Percentiles rank a stretch among this genome's conserved stretches.
Conservation (phyloP, 805 yeast species). For the Metschnikowia sp. region DNA sequence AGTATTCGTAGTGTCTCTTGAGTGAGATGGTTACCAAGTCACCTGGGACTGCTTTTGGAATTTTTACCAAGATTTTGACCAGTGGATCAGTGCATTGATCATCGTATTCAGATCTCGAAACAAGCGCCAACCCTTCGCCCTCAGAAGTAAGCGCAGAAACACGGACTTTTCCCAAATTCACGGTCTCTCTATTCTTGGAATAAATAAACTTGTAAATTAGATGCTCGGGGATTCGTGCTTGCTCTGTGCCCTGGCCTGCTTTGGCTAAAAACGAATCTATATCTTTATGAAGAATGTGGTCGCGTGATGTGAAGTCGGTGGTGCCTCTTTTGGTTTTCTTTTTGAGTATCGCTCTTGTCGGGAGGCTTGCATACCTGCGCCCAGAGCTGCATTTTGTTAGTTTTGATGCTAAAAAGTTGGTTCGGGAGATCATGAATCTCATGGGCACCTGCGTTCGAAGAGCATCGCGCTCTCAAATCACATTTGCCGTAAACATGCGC, state of each 20-base stretch:
- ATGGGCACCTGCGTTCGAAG: background rate
- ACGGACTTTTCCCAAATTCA: constrained; percentile 15
- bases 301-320: constrained; percentile 26
- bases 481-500: too few relatives aligned
- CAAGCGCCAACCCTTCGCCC: constrained; percentile 37
- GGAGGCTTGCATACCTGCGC: background rate
- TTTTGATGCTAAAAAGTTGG: background rate
- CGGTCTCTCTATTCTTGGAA: constrained; percentile 15
- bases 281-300: constrained; percentile 24
- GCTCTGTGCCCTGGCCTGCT: constrained; percentile 11
- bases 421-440: background rate
- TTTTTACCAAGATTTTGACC: constrained; percentile 22
- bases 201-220: constrained; percentile 25
- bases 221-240: constrained; percentile 20
- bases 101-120: constrained; percentile 20
- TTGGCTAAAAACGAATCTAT: constrained; percentile 20
- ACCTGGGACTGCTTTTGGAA: constrained; percentile 41
- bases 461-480: background rate
- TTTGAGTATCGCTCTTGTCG: background rate
- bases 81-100: constrained; percentile 7
- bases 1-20: constrained; percentile 27
- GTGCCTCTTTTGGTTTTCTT: constrained; percentile 31
- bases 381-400: background rate
- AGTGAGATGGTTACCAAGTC: constrained; percentile 31
- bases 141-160: constrained; percentile 29